Base-by-base conservation (phyloP, 495 filamentous ascomycete species). In the Tuber calosporum region DNA sequence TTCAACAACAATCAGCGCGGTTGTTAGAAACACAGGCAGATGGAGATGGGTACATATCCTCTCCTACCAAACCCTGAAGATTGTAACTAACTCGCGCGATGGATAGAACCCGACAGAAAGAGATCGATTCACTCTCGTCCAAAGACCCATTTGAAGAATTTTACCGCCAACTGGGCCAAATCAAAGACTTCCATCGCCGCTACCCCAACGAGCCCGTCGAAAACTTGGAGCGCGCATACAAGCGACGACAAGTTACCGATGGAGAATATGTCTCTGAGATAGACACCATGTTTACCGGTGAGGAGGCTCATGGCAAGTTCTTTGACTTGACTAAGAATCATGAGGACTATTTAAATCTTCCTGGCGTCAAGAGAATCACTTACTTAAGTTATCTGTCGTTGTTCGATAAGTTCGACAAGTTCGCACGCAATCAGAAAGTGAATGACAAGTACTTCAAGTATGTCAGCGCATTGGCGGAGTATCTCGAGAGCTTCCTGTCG, bases 141-240 rank as follows among this genome's bases (percentile, higher is more conserved):
- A 94, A 93, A 73, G 95, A 99, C 75, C 89, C 92, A 2, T 94
- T 96, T 78, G 93, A 96, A 67, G 90, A 92, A 77, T 98, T 99
- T 83, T 94, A 96, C 84, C 92, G 90, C 72, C 92, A 96, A 79
- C 83, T 97, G 7, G 83, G 86, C 70, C 87, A 88, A 2, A 92
- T 96, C 81, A 96, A 92, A 77, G 88, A 91, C 67, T 96, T 94
- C 79, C 93, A 97, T 83, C 88, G 90, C 69, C 89, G 90, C 74
- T 97, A 99, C 76, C 96, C 94, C 0, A 96, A 96, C 82, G 93
- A 97, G 80, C 94, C 91, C 3, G 92, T 96, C 39, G 96, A 98
- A 82, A 97, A 98, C 80, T 88, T 97, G 19, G 95, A 99, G 84
- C 87, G 89, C 72, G 92, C 93, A 73, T 98, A 99, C 83, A 91